These are phyloP conservation scores for Lentinus polychrous DNA, from an alignment of 1,284 basidiomycete species.

Conservation along the genomic window DNA sequence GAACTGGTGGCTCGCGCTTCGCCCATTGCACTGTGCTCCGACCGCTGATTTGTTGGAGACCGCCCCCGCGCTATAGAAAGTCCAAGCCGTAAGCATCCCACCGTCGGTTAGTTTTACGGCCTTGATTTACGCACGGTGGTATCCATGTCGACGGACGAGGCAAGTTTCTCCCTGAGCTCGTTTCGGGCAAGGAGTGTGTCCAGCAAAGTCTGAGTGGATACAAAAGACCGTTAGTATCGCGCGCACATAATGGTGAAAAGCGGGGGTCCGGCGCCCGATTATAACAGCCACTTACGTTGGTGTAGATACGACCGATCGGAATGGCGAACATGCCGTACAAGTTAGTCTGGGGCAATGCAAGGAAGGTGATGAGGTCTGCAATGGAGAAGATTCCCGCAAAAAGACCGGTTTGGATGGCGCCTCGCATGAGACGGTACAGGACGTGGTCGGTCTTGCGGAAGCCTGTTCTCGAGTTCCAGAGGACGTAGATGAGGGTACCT, in stretches of 20 bases:
- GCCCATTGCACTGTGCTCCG: conserved; percentile 1
- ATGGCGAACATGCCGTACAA: conserved; percentile 39
- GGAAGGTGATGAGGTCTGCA: conserved; percentile 34
- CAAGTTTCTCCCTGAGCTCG: conserved; percentile 10
- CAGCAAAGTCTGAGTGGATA: conserved; percentile 14
- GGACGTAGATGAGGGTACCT: conserved; percentile 28
- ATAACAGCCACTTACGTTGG: conserved; percentile 29
- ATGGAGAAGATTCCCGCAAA: conserved; percentile 39
- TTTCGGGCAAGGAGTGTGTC: conserved; percentile 13
- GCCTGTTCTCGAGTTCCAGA: conserved; percentile 35
- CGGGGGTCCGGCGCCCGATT: too few species aligned
- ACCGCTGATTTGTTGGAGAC: background rate
- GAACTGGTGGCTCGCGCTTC: background rate
- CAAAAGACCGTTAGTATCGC: background rate
- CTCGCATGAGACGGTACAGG: conserved; percentile 39
- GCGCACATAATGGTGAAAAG: background rate
- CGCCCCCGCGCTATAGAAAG: background rate
- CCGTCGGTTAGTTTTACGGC: background rate
- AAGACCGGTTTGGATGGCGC: conserved; percentile 39
- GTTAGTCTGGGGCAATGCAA: conserved; percentile 25
- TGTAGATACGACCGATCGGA: conserved; percentile 38
- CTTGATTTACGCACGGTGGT: background rate
- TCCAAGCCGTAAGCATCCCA: background rate
- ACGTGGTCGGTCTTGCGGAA: conserved; percentile 38
- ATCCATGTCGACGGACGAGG: conserved; percentile 4